phyloP scores from a whole-genome alignment of 805 yeast species.

The Wickerhamiella kurtzmanii region DNA sequence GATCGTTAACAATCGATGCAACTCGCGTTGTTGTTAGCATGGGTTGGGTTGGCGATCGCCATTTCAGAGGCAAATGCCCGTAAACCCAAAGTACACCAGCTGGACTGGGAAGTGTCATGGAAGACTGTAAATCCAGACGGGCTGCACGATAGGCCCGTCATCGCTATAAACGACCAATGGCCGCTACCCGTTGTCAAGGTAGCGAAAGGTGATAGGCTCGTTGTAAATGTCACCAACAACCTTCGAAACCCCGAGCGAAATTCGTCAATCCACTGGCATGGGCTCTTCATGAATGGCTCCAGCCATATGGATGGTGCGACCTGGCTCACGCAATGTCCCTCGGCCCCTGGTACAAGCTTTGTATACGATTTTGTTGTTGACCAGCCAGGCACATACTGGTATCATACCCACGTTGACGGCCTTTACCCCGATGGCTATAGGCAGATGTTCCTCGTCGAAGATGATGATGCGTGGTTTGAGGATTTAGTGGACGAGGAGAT shows the following conservation, averaged over 20 bases:
- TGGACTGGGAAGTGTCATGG: slow-evolving; percentile 26
- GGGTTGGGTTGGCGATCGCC: neutral
- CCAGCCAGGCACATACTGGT: slow-evolving; percentile 91
- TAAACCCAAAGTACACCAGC: neutral
- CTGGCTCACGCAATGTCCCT: slow-evolving; percentile 79
- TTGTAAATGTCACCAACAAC: slow-evolving; percentile 63
- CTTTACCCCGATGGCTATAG: slow-evolving; percentile 82
- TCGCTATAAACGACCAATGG: slow-evolving; percentile 55
- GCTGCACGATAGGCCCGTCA: slow-evolving; percentile 33
- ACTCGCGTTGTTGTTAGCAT: neutral
- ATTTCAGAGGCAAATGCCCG: neutral
- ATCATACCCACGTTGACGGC: slow-evolving; percentile 83
- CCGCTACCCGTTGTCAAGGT: slow-evolving; percentile 78
- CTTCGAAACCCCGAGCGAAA: slow-evolving; percentile 40
- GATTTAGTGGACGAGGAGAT: slow-evolving; percentile 68
- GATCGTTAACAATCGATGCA: neutral
- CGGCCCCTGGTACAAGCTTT: slow-evolving; percentile 61
- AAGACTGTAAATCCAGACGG: slow-evolving; percentile 44
- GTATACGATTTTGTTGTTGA: slow-evolving; percentile 79
- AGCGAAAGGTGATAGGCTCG: slow-evolving; percentile 64
- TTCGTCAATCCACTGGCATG: slow-evolving; percentile 87
- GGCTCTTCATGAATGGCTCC: slow-evolving; percentile 68
- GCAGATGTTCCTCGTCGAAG: slow-evolving; percentile 53
- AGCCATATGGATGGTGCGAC: slow-evolving; percentile 85
- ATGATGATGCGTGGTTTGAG: slow-evolving; percentile 45